phyloP scores from a whole-genome alignment of 129 eudicot genomes.

The Silybum marianum region DNA sequence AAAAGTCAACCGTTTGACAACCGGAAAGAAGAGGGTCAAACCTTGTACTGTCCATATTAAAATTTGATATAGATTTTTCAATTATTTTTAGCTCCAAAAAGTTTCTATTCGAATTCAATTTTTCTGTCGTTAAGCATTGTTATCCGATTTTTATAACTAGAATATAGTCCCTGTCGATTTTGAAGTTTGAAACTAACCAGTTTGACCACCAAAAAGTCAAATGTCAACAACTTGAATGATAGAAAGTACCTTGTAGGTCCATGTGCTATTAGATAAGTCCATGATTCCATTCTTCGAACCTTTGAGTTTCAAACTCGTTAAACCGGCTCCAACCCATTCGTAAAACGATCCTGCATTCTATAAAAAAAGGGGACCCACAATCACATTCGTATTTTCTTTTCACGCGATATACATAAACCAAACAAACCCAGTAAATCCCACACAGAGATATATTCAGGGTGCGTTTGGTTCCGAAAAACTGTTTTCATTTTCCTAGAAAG shows the following conservation, averaged over 20 bases:
- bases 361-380: slow-evolving; percentile 8
- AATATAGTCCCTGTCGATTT: neutral
- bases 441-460: no score
- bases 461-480: no score
- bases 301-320: slow-evolving; percentile 59
- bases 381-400: slow-evolving; percentile 7
- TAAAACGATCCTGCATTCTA: slow-evolving; percentile 91
- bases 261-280: slow-evolving; percentile 60
- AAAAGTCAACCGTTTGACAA: neutral
- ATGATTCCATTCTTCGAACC: slow-evolving; percentile 62
- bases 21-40: slow-evolving; percentile 9
- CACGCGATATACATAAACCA: neutral
- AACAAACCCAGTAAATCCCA: neutral
- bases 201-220: slow-evolving; percentile 22
- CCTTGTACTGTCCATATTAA: neutral
- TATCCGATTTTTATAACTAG: neutral
- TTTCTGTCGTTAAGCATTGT: neutral
- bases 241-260: slow-evolving; percentile 76
- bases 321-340: slow-evolving; percentile 95
- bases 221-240: slow-evolving; percentile 3
- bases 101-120: neutral
- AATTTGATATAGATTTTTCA: neutral
- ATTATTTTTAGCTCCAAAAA: neutral
- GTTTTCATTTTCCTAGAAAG: no score
- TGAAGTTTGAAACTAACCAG: neutral